Base-by-base conservation (phyloP, 2,329 filamentous ascomycete species). In the Phialemonium atrogriseum region DNA sequence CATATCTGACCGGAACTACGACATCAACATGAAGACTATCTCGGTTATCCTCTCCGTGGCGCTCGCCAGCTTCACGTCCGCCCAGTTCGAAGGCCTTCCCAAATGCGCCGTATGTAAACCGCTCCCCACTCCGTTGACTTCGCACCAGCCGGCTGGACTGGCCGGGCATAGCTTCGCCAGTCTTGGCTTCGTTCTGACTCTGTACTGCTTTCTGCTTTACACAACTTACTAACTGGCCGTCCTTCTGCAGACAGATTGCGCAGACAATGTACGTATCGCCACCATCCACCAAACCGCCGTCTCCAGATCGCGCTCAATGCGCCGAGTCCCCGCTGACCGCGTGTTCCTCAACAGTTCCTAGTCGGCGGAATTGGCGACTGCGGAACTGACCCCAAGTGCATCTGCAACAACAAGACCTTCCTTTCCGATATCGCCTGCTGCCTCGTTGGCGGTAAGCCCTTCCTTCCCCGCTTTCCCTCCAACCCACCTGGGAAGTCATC, bases 61-160 rank as follows among this genome's bases (percentile, higher is more conserved):
- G 43, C 55, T 75, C 28, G 62, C 70, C 44, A 64, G 65, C 56
- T 56, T 76, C 37, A 64, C 69, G 40, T 55, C 59, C 39, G 68
- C 68, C 23, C 70, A 73, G 49, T 47, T 65, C 35, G 43, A 47
- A 18, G 48, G 45, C 23, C 62, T 72, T 29, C 76, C 71, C 11
- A 37, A 40, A 8, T 80, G 68, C 45, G 73, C 73, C 41, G 73
- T 78, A 62, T 48, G 70, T 64, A 22, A 13, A 19, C 18, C 19
- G 13, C 10, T 13, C 24, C 13, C n/a, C 13, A 10, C 10, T 15
- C 21, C 12, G n/a, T n/a, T n/a, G n/a, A n/a, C n/a, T n/a, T n/a
- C n/a, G n/a, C n/a, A n/a, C n/a, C n/a, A n/a, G n/a, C n/a, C n/a
- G n/a, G n/a, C n/a, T n/a, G n/a, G n/a, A n/a, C n/a, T n/a, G n/a